A percentile compares a stretch with the other conserved stretches of the same genome.
Conservation (phyloP, 495 filamentous ascomycete species). For the Penicillium odoratum region DNA sequence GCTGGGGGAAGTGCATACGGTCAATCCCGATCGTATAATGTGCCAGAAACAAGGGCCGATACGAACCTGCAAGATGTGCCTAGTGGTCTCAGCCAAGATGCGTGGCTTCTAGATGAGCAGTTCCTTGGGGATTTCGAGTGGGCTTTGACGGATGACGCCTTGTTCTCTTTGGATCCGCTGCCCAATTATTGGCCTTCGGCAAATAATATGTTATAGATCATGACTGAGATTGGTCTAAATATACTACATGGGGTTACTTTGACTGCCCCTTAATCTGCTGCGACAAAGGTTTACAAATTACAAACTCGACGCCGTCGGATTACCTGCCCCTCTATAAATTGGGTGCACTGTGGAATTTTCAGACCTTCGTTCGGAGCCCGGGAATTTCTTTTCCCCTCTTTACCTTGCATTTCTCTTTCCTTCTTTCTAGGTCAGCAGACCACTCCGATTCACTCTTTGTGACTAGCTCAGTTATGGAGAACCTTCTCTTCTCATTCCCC, state of each 20-base stretch:
- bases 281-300: too few relatives aligned
- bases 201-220: not conserved
- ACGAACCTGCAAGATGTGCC: not conserved
- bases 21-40: constrained; percentile 5
- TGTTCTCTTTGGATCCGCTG: constrained; percentile 29
- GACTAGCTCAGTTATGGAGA: too few relatives aligned
- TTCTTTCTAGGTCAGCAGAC: too few relatives aligned
- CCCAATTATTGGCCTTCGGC: constrained; percentile 17
- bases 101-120: constrained; percentile 36
- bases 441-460: too few relatives aligned
- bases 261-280: not conserved
- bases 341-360: too few relatives aligned
- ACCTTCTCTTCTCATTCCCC: too few relatives aligned
- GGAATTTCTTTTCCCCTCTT: too few relatives aligned
- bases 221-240: not conserved
- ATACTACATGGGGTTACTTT: not conserved
- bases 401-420: too few relatives aligned
- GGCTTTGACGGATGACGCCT: constrained; percentile 35
- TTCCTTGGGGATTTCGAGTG: constrained; percentile 43
- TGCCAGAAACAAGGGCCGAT: constrained; percentile 18
- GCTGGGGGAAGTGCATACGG: constrained; percentile 18
- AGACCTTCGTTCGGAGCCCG: too few relatives aligned
- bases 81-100: constrained; percentile 18
- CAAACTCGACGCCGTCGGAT: too few relatives aligned
- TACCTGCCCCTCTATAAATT: too few relatives aligned